These are phyloP conservation scores for Flaveria floridana DNA, from an alignment of 140 eudicot genomes.

Conservation along the genomic window DNA sequence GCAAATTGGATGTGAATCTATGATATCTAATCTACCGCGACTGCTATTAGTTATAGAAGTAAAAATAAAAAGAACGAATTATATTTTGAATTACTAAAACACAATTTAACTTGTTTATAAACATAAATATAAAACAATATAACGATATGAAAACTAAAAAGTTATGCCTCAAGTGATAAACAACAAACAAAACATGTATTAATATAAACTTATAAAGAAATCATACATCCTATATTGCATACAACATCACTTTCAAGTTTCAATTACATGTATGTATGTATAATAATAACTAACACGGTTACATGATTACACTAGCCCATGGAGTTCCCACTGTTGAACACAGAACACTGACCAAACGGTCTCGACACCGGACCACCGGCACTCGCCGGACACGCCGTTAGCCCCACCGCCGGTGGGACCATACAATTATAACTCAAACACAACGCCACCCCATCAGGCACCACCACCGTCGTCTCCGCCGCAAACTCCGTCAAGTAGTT, in stretches of 20 bases:
- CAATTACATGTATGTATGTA: conserved; percentile 12
- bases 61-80: no score
- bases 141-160: not conserved
- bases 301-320: conserved; percentile 32
- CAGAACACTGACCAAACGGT: conserved; percentile 63
- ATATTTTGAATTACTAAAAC: no score
- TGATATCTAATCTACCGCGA: no score
- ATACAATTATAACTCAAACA: conserved; percentile 69
- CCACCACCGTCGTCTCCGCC: conserved; percentile 19
- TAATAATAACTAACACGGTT: not conserved
- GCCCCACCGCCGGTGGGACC: conserved; percentile 63
- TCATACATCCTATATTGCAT: not conserved
- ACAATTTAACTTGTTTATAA: no score
- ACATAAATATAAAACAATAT: not conserved
- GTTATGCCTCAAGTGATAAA: not conserved
- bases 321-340: conserved; percentile 33
- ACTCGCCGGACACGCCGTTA: conserved; percentile 63
- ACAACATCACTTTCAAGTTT: not conserved
- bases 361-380: conserved; percentile 61
- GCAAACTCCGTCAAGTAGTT: conserved; percentile 56
- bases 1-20: no score
- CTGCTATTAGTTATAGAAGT: no score
- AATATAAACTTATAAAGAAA: conserved; percentile 3
- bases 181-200: conserved; percentile 18
- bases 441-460: conserved; percentile 59